Evolutionary conservation across 1,284 basidiomycete genomes (phyloP).

Genomic region (Athelia sp.): DNA sequence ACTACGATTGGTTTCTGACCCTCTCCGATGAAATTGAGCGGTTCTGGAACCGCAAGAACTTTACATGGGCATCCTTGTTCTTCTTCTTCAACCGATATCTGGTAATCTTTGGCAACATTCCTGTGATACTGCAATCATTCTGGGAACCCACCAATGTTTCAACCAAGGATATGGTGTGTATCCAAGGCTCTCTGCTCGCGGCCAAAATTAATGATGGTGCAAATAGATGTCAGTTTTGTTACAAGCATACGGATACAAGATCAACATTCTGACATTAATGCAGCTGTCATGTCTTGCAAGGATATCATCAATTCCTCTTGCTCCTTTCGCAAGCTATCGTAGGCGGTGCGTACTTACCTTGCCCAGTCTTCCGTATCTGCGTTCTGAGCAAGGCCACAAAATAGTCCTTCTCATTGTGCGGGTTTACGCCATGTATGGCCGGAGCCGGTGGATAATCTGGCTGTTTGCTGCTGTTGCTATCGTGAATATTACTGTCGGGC

Average conservation of each 20-base stretch:
- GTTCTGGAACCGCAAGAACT: conserved; percentile 25
- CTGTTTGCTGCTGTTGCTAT: conserved; percentile 20
- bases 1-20: conserved; percentile 37
- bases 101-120: conserved; percentile 33
- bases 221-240: neutral
- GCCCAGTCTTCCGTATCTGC: neutral
- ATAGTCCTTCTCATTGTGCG: conserved; percentile 36
- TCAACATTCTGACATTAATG: neutral
- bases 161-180: conserved; percentile 16
- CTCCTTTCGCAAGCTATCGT: conserved; percentile 30
- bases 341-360: conserved; percentile 14
- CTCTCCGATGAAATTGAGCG: conserved; percentile 30
- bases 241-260: neutral
- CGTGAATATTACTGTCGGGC: conserved; percentile 15
- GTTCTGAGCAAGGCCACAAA: neutral
- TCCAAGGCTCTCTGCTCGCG: too few relatives aligned
- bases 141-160: conserved; percentile 17
- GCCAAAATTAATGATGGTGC: too few relatives aligned
- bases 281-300: conserved; percentile 23
- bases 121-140: conserved; percentile 29
- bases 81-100: conserved; percentile 39
- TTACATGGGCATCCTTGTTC: conserved; percentile 28
- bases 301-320: conserved; percentile 30
- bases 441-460: conserved; percentile 24
- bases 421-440: conserved; percentile 37